These are phyloP conservation scores for Entomortierella parvispora DNA, from an alignment of 192 early-diverging fungal genomes.

Conservation along the genomic window DNA sequence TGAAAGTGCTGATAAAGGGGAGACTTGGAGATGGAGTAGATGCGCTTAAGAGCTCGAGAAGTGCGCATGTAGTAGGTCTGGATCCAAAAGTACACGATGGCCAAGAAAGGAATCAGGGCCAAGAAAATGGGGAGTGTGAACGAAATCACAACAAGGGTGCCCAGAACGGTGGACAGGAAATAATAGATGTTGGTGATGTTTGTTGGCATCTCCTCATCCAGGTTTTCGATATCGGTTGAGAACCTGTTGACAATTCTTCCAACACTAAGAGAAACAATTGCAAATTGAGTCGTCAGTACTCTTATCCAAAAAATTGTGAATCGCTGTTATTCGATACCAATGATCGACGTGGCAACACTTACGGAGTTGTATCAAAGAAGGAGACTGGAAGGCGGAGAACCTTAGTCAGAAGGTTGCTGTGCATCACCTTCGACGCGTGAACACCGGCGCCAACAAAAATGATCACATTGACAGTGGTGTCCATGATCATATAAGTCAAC, in stretches of 20 bases:
- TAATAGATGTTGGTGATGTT: slow-evolving; percentile 46
- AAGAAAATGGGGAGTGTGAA: slow-evolving; percentile 51
- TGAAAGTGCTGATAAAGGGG: slow-evolving; percentile 81
- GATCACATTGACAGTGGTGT: slow-evolving; percentile 7
- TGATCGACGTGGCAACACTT: not conserved
- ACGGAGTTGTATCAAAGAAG: slow-evolving; percentile 32
- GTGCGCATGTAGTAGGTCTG: slow-evolving; percentile 72
- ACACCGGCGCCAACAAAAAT: slow-evolving; percentile 7
- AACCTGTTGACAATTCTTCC: slow-evolving; percentile 91
- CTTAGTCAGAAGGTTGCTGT: slow-evolving; percentile 67
- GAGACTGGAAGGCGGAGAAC: slow-evolving; percentile 66
- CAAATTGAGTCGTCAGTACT: slow-evolving; percentile 57
- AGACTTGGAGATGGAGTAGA: slow-evolving; percentile 78
- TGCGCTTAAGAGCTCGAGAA: slow-evolving; percentile 80
- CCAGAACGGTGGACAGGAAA: slow-evolving; percentile 21
- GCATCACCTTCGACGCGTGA: slow-evolving; percentile 58
- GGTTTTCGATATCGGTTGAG: slow-evolving; percentile 82
- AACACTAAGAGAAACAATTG: slow-evolving; percentile 55
- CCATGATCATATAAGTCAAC: not conserved
- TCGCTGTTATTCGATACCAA: not conserved
- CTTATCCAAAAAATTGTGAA: slow-evolving; percentile 33
- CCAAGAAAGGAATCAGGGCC: slow-evolving; percentile 55
- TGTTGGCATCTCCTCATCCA: slow-evolving; percentile 71
- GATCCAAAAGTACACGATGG: slow-evolving; percentile 55
- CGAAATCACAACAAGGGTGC: slow-evolving; percentile 49